phyloP scores from a whole-genome alignment of 352 stramenopile genomes.

The Globisporangium apiculatum region DNA sequence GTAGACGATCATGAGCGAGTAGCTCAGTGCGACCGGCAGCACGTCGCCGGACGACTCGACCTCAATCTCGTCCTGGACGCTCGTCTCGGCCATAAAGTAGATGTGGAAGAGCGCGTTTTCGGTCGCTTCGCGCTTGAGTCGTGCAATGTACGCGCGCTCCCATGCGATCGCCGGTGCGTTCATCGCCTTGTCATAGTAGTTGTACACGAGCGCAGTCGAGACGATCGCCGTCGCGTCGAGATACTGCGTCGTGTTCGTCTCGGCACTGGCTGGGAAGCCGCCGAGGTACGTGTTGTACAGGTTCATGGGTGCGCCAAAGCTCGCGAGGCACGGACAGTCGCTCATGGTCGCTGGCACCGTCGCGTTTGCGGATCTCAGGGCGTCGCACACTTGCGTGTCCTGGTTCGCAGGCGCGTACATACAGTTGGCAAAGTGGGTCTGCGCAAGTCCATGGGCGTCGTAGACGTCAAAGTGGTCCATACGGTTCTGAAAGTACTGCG shows the following conservation, averaged over 20 bases:
- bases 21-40: slow-evolving; percentile 39
- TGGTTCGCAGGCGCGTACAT: slow-evolving; percentile 31
- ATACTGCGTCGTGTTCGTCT: slow-evolving; percentile 46
- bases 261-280: slow-evolving; percentile 36
- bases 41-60: slow-evolving; percentile 38
- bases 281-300: slow-evolving; percentile 63
- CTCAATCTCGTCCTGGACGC: slow-evolving; percentile 51
- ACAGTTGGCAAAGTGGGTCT: slow-evolving; percentile 37
- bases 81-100: slow-evolving; percentile 58
- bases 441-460: slow-evolving; percentile 28
- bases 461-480: slow-evolving; percentile 56
- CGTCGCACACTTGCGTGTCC: slow-evolving; percentile 35
- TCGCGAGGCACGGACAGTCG: slow-evolving; percentile 51
- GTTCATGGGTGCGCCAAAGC: slow-evolving; percentile 63
- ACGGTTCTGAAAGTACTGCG: slow-evolving; percentile 61
- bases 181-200: slow-evolving; percentile 37
- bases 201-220: slow-evolving; percentile 51
- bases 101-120: slow-evolving; percentile 54
- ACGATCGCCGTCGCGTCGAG: slow-evolving; percentile 40
- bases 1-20: slow-evolving; percentile 65
- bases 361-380: slow-evolving; percentile 18
- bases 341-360: slow-evolving; percentile 51
- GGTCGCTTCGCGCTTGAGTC: slow-evolving; percentile 41
- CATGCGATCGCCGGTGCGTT: slow-evolving; percentile 50
- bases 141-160: slow-evolving; percentile 57